Conservation (phyloP, 2,329 filamentous ascomycete species). For the Shiraia sp. region DNA sequence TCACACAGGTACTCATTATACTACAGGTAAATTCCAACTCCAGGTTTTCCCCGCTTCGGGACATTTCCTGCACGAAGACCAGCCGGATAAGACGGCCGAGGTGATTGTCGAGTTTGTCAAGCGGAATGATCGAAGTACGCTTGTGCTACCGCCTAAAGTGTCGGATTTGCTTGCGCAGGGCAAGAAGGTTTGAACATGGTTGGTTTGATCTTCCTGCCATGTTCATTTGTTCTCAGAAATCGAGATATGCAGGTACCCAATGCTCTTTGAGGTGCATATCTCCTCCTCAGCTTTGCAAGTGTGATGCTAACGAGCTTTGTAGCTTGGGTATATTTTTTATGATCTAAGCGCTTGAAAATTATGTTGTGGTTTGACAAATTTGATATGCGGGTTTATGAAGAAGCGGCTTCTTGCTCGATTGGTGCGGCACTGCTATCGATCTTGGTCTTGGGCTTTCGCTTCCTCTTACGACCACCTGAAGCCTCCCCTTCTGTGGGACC, state of each 20-base stretch:
- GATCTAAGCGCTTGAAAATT: neutral
- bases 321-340: conserved; percentile 12
- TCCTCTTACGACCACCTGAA: conserved; percentile 42
- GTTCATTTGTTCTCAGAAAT: neutral
- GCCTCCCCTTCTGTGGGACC: conserved; percentile 24
- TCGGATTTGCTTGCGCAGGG: conserved; percentile 54
- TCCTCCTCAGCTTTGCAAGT: neutral
- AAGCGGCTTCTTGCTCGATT: conserved; percentile 18
- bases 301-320: neutral
- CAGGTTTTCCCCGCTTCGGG: conserved; percentile 94
- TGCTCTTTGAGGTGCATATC: no score
- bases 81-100: conserved; percentile 85
- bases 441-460: conserved; percentile 45
- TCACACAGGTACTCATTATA: conserved; percentile 18
- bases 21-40: conserved; percentile 84
- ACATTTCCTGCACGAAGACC: conserved; percentile 95
- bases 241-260: neutral
- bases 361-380: neutral
- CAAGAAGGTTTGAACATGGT: conserved; percentile 50
- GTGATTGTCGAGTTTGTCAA: conserved; percentile 88
- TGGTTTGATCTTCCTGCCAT: neutral
- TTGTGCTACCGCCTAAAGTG: conserved; percentile 92
- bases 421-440: conserved; percentile 24
- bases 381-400: conserved; percentile 17
- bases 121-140: conserved; percentile 80